These are phyloP conservation scores for Globisporangium irregulare DNA, from an alignment of 352 stramenopile genomes.

Conservation along the genomic window DNA sequence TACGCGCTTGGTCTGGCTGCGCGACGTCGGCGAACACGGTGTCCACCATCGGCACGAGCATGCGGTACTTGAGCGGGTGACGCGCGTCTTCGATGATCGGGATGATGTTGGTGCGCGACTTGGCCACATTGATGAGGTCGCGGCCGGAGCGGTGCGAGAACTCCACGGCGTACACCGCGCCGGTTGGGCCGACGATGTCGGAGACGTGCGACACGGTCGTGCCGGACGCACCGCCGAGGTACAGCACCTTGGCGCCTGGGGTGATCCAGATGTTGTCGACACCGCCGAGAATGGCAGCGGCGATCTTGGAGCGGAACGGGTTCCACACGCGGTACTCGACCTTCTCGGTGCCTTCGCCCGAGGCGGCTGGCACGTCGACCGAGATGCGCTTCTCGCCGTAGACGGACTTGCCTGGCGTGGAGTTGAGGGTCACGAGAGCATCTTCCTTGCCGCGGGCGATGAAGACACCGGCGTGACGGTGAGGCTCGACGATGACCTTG, in stretches of 20 bases:
- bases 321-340: constrained; percentile 99
- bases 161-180: constrained; percentile 99
- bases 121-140: constrained; percentile 99
- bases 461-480: constrained; percentile 98
- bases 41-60: constrained; percentile 99
- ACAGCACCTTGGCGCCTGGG: constrained; percentile 97
- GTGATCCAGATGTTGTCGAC: constrained; percentile 99
- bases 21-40: constrained; percentile 99
- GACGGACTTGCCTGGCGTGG: constrained; percentile 97
- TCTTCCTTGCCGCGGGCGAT: constrained; percentile 99
- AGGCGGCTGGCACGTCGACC: constrained; percentile 93
- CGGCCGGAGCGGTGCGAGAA: constrained; percentile 98
- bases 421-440: constrained; percentile 98
- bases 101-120: constrained; percentile 99
- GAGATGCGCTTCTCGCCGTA: constrained; percentile 99
- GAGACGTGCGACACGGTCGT: constrained; percentile 99
- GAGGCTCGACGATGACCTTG: constrained; percentile 97
- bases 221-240: constrained; percentile 97
- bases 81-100: constrained; percentile 99
- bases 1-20: constrained; percentile 99
- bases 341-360: constrained; percentile 92
- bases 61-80: constrained; percentile 98
- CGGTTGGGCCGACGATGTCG: constrained; percentile 97
- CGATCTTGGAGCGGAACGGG: constrained; percentile 99
- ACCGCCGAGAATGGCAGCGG: constrained; percentile 98